phyloP scores from a whole-genome alignment of 495 filamentous ascomycete genomes.

The Cladorrhinum samala region DNA sequence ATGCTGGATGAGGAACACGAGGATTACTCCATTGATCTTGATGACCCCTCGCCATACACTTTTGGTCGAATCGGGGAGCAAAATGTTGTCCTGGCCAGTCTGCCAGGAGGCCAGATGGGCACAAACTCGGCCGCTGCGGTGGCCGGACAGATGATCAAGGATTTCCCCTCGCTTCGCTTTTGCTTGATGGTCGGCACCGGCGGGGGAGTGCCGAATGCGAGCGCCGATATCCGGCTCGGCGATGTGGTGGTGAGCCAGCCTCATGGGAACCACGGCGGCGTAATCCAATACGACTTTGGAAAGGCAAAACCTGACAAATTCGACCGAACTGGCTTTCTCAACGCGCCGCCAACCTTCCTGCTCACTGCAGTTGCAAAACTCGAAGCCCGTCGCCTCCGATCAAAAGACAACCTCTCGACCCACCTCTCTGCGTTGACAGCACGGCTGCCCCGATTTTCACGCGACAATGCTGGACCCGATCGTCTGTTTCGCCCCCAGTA shows the following conservation, averaged over 20 bases:
- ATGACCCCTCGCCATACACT: neutral
- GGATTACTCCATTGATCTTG: neutral
- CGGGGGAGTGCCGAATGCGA: neutral
- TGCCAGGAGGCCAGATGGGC: neutral
- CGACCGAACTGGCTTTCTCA: neutral
- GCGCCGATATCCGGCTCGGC: neutral
- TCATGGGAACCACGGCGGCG: neutral
- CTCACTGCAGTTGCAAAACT: neutral
- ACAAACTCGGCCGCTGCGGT: neutral
- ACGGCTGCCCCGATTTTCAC: neutral
- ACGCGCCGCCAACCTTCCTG: neutral
- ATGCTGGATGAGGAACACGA: neutral
- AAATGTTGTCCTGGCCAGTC: neutral
- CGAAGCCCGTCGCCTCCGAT: neutral
- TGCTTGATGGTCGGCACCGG: neutral
- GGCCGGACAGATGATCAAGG: neutral
- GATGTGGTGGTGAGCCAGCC: neutral
- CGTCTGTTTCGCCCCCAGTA: neutral
- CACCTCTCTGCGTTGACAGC: neutral
- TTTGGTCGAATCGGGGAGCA: neutral
- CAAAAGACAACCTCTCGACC: neutral
- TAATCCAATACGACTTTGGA: neutral
- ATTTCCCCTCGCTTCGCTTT: neutral
- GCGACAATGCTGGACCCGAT: neutral
- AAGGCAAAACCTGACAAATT: neutral